A percentile compares a stretch with the other conserved stretches of the same genome.
Evolutionary conservation across 176 grass and related monocot species (phyloP).

Genomic region (Ampelocalamus luodianensis): DNA sequence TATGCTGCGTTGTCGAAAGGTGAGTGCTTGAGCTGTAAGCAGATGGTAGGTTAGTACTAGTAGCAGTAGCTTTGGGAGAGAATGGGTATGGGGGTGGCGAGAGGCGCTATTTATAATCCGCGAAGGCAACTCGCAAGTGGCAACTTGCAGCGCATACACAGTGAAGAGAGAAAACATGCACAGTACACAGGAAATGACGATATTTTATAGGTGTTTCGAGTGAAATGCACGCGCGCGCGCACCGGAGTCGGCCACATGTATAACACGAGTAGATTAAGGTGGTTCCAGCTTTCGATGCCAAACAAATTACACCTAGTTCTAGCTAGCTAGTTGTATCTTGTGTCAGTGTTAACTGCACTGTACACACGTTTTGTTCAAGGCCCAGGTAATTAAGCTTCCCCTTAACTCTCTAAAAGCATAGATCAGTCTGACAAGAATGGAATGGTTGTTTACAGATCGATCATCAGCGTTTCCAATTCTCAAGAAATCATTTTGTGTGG

Average conservation of each 20-base stretch:
- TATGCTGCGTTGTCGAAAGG: background rate
- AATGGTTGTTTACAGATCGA: background rate
- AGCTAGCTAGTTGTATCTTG: constrained; percentile 11
- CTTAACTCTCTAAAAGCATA: background rate
- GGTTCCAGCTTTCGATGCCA: background rate
- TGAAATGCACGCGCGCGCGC: background rate
- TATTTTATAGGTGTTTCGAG: background rate
- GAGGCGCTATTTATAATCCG: constrained; percentile 30
- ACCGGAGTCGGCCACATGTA: background rate
- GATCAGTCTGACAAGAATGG: background rate
- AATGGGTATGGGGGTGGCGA: constrained; percentile 10
- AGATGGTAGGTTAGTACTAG: background rate
- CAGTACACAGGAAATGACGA: background rate
- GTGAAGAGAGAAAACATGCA: background rate
- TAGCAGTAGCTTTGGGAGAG: background rate
- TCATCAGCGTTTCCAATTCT: background rate
- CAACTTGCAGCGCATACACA: background rate
- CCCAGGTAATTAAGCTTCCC: background rate
- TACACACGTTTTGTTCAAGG: background rate
- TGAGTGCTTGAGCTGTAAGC: background rate
- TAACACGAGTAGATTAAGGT: background rate
- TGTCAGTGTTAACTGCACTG: background rate
- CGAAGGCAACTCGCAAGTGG: background rate
- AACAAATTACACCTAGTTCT: constrained; percentile 2
- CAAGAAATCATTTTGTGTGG: background rate